Conservation (phyloP, 1,139 yeast genomes). For the Kodamaea sp. region DNA sequence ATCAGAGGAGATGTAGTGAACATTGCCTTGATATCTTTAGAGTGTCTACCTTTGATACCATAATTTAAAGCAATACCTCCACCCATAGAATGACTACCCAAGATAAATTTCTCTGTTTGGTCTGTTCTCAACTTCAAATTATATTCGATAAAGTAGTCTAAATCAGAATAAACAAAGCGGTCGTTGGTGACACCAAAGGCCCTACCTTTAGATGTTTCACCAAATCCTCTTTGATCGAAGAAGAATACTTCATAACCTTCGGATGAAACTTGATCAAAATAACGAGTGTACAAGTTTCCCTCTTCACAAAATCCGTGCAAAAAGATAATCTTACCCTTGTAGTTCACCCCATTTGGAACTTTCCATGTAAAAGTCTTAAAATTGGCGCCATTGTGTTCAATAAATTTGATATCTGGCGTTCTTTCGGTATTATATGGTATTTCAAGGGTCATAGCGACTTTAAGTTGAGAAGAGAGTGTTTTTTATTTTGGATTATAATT, state of each 20-base stretch:
- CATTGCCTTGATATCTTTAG: slow-evolving; percentile 52
- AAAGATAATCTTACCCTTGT: slow-evolving; percentile 56
- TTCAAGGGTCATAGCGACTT: slow-evolving; percentile 5
- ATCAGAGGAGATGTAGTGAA: slow-evolving; percentile 69
- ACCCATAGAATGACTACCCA: slow-evolving; percentile 96
- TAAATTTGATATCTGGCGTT: slow-evolving; percentile 25
- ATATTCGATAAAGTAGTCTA: slow-evolving; percentile 57
- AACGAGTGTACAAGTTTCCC: slow-evolving; percentile 48
- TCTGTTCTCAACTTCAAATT: slow-evolving; percentile 24
- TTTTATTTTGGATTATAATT: no score
- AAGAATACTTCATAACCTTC: slow-evolving; percentile 71
- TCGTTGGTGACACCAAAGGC: slow-evolving; percentile 68
- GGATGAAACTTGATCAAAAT: slow-evolving; percentile 55
- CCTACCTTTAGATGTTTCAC: slow-evolving; percentile 62
- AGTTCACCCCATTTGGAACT: slow-evolving; percentile 31
- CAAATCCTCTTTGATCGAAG: slow-evolving; percentile 90
- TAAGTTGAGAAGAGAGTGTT: not conserved
- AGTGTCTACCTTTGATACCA: slow-evolving; percentile 60
- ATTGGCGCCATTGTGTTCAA: slow-evolving; percentile 35
- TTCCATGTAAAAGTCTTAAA: slow-evolving; percentile 41
- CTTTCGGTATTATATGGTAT: slow-evolving; percentile 38
- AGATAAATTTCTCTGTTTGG: slow-evolving; percentile 43
- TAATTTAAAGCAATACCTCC: slow-evolving; percentile 80
- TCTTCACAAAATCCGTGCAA: slow-evolving; percentile 86
- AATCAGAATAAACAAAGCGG: slow-evolving; percentile 56